These are phyloP conservation scores for Starmerella khaoyaiensis DNA, from an alignment of 805 yeast genomes.

Conservation along the genomic window DNA sequence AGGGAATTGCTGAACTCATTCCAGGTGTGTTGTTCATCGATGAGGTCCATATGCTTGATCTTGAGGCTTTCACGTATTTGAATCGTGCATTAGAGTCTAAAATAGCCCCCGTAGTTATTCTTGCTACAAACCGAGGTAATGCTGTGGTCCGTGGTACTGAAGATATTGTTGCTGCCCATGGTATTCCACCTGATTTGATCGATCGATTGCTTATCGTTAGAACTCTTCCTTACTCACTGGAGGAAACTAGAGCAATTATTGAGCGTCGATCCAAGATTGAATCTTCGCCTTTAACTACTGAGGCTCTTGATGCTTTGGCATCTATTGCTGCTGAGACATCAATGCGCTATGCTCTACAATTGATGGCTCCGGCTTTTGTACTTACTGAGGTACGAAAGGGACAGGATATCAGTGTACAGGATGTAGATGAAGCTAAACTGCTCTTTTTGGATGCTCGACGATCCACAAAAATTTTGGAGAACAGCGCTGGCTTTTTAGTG, in stretches of 20 bases:
- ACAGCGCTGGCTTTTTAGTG: background rate
- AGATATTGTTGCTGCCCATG: constrained; percentile 81
- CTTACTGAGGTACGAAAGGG: constrained; percentile 65
- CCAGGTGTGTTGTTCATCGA: constrained; percentile 98
- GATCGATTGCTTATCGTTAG: constrained; percentile 86
- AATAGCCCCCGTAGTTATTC: constrained; percentile 86
- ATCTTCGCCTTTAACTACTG: constrained; percentile 46
- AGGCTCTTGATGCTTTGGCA: constrained; percentile 67
- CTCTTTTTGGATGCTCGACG: constrained; percentile 79
- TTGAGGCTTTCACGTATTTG: constrained; percentile 89
- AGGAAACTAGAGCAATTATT: constrained; percentile 71
- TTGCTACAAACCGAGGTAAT: constrained; percentile 92
- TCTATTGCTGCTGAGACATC: constrained; percentile 63
- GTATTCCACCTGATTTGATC: constrained; percentile 87
- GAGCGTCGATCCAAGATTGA: constrained; percentile 74
- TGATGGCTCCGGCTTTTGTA: constrained; percentile 80
- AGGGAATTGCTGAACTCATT: constrained; percentile 92
- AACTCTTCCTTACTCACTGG: constrained; percentile 75
- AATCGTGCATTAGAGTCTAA: constrained; percentile 86
- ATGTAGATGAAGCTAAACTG: constrained; percentile 70
- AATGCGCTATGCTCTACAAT: constrained; percentile 81
- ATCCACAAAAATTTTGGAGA: constrained; percentile 56
- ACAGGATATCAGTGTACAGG: constrained; percentile 49
- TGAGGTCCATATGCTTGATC: constrained; percentile 96
- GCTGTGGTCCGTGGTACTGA: constrained; percentile 83